Conservation (phyloP, 805 yeast species). For the Saccharomycopsis lassenensis region DNA sequence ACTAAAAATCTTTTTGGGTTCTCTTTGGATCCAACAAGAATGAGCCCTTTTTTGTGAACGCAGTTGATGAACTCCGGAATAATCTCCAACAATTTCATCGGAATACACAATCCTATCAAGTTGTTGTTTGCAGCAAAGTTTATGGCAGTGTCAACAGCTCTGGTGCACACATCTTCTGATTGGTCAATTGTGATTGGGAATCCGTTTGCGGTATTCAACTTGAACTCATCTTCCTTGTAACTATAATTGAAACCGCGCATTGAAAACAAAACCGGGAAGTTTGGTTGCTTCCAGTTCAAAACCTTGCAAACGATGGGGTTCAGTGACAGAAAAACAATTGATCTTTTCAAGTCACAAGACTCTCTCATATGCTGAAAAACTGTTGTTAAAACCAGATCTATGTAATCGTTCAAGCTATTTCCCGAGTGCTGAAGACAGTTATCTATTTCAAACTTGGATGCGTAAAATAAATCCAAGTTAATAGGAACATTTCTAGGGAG, state of each 20-base stretch:
- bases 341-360: conserved; percentile 37
- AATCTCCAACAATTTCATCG: conserved; percentile 54
- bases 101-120: conserved; percentile 72
- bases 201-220: conserved; percentile 33
- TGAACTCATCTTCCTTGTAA: conserved; percentile 23
- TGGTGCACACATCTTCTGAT: conserved; percentile 33
- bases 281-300: conserved; percentile 97
- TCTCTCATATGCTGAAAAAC: conserved; percentile 68
- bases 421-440: conserved; percentile 13
- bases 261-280: conserved; percentile 84
- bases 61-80: conserved; percentile 70
- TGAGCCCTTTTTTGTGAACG: conserved; percentile 70
- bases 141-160: conserved; percentile 75
- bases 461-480: conserved; percentile 67
- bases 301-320: conserved; percentile 88
- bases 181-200: conserved; percentile 19
- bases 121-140: conserved; percentile 74
- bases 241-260: conserved; percentile 52
- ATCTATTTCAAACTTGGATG: conserved; percentile 42
- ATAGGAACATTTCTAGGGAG: conserved; percentile 54
- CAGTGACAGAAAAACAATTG: conserved; percentile 74
- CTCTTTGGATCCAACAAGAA: conserved; percentile 61
- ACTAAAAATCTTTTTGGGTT: conserved; percentile 19
- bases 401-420: conserved; percentile 55
- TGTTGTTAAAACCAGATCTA: conserved; percentile 59